phyloP scores from a whole-genome alignment of 495 filamentous ascomycete species.

The Trichocladium uniseriatum region DNA sequence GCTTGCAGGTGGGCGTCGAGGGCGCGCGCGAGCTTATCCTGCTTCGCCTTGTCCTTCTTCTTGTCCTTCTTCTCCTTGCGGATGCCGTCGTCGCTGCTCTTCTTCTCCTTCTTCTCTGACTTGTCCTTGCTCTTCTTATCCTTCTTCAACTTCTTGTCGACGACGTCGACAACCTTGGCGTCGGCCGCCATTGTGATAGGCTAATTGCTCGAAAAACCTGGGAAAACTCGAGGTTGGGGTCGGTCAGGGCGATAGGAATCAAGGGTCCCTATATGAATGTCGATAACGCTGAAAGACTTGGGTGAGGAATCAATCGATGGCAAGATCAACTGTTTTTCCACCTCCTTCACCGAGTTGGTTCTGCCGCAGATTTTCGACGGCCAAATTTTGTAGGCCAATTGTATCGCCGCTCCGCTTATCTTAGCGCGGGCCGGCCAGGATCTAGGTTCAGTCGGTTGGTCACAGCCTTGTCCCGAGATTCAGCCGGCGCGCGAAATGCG shows the following conservation, averaged over 20 bases:
- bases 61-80: slow-evolving; percentile 61
- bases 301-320: background rate
- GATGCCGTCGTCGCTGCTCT: slow-evolving; percentile 38
- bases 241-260: background rate
- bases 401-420: slow-evolving; percentile 21
- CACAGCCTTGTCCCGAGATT: background rate
- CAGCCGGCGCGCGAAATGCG: background rate
- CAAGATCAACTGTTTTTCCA: background rate
- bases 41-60: slow-evolving; percentile 52
- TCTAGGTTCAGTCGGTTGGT: background rate
- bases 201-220: background rate
- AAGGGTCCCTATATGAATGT: background rate
- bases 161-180: slow-evolving; percentile 26
- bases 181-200: slow-evolving; percentile 18
- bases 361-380: slow-evolving; percentile 18
- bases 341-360: background rate
- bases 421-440: background rate
- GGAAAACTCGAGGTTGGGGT: background rate
- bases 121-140: slow-evolving; percentile 78
- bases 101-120: slow-evolving; percentile 69
- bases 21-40: slow-evolving; percentile 37
- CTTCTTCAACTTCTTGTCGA: slow-evolving; percentile 65
- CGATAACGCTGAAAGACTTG: background rate
- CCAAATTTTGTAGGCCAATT: slow-evolving; percentile 28
- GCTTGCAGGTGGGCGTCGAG: slow-evolving; percentile 26